phyloP scores from a whole-genome alignment of 495 filamentous ascomycete species.

The Podospora comata region DNA sequence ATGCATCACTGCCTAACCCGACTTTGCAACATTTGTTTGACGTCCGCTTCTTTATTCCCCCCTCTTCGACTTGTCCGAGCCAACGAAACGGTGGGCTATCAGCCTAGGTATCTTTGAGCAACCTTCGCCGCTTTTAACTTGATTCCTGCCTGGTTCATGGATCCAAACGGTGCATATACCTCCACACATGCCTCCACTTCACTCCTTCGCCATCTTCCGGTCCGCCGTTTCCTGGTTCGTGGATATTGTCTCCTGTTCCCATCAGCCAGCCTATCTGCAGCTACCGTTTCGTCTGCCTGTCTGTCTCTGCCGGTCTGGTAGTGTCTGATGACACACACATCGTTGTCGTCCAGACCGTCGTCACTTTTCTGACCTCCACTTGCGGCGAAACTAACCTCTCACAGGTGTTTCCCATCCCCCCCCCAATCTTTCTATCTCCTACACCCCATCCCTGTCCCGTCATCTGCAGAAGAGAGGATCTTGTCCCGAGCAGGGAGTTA shows the following conservation, averaged over 20 bases:
- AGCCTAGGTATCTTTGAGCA: not conserved
- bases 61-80: slow-evolving; percentile 24
- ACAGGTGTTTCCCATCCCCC: slow-evolving; percentile 29
- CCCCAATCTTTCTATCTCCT: slow-evolving; percentile 24
- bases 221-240: slow-evolving; percentile 15
- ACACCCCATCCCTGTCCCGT: slow-evolving; percentile 20
- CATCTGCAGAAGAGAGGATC: slow-evolving; percentile 16
- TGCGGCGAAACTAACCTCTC: slow-evolving; percentile 27
- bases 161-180: not conserved
- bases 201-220: slow-evolving; percentile 11
- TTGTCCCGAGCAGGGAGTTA: slow-evolving; percentile 19
- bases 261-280: not conserved
- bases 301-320: slow-evolving; percentile 13
- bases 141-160: slow-evolving; percentile 14
- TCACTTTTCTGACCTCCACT: slow-evolving; percentile 20
- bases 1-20: slow-evolving; percentile 54
- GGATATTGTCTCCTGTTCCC: slow-evolving; percentile 5
- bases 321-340: slow-evolving; percentile 28
- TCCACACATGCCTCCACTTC: not conserved
- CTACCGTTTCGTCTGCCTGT: slow-evolving; percentile 15
- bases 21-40: slow-evolving; percentile 39
- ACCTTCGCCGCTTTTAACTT: slow-evolving; percentile 41
- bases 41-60: slow-evolving; percentile 11
- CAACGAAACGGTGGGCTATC: slow-evolving; percentile 30
- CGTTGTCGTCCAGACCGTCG: slow-evolving; percentile 3